These are phyloP conservation scores for Entamoeba histolytica DNA, from an alignment of 208 protist genomes.

Conservation along the genomic window DNA sequence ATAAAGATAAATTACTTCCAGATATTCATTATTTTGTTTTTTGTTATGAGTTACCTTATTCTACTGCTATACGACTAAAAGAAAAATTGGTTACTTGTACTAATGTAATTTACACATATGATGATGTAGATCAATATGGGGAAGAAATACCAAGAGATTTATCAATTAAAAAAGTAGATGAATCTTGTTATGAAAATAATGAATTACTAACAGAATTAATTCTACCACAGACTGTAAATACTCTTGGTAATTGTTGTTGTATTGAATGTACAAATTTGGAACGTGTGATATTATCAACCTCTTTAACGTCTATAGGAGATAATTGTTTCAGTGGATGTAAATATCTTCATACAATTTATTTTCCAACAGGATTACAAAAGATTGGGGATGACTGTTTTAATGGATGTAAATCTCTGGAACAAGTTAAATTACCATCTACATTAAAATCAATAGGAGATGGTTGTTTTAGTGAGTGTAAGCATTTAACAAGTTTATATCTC, in stretches of 20 bases:
- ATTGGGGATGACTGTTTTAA: not conserved
- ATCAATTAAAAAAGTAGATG: not conserved
- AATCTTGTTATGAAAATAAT: not conserved
- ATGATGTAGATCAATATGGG: not conserved
- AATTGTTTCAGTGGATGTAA: not conserved
- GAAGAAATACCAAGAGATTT: not conserved
- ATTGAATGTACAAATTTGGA: not conserved
- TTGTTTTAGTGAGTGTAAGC: not conserved
- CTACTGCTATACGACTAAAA: not conserved
- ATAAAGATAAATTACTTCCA: not conserved
- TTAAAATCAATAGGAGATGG: not conserved
- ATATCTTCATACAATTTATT: not conserved
- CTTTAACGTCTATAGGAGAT: not conserved
- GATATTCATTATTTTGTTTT: not conserved
- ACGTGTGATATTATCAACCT: not conserved
- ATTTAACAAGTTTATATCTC: not conserved
- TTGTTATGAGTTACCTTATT: not conserved
- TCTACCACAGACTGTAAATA: not conserved
- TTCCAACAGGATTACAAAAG: not conserved
- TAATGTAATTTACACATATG: not conserved
- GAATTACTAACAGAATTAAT: not conserved
- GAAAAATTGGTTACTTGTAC: not conserved
- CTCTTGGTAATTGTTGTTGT: not conserved
- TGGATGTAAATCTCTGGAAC: not conserved
- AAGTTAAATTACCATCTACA: not conserved